These are phyloP conservation scores for Ramaria rubella DNA, from an alignment of 768 basidiomycete species.

Conservation along the genomic window DNA sequence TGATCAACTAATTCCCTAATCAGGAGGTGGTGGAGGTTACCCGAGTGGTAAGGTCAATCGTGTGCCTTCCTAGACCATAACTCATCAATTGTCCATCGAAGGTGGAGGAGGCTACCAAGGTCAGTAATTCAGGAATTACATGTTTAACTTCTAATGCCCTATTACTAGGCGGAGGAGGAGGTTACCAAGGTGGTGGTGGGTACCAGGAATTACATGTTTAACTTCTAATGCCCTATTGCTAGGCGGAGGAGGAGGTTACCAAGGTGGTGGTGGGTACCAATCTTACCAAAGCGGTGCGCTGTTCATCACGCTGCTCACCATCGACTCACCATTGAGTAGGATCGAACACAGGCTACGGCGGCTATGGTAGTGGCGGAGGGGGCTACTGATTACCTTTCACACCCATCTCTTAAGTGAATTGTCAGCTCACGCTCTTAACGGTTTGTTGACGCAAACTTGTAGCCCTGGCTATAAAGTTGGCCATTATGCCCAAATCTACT, in stretches of 20 bases:
- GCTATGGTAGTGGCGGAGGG: neutral
- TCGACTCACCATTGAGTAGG: neutral
- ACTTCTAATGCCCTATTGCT: no score
- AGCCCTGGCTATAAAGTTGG: neutral
- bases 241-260: neutral
- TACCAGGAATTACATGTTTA: neutral
- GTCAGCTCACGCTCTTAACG: neutral
- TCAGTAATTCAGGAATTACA: neutral
- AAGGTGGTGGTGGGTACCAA: neutral
- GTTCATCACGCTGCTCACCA: neutral
- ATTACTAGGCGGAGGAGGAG: neutral
- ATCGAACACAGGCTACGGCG: neutral
- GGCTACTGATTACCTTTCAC: neutral
- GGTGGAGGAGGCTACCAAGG: slow-evolving; percentile 2
- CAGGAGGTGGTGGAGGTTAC: slow-evolving; percentile 4
- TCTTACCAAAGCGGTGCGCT: slow-evolving; percentile 1
- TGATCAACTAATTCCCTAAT: neutral
- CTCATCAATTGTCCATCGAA: neutral
- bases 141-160: no score
- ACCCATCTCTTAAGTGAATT: neutral
- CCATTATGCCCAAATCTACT: neutral
- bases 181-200: neutral
- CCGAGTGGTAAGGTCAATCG: neutral
- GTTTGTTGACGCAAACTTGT: neutral
- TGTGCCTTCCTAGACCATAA: neutral